Evolutionary conservation across 2,329 filamentous ascomycete species (phyloP).

Genomic region (Lecanicillium sp.): DNA sequence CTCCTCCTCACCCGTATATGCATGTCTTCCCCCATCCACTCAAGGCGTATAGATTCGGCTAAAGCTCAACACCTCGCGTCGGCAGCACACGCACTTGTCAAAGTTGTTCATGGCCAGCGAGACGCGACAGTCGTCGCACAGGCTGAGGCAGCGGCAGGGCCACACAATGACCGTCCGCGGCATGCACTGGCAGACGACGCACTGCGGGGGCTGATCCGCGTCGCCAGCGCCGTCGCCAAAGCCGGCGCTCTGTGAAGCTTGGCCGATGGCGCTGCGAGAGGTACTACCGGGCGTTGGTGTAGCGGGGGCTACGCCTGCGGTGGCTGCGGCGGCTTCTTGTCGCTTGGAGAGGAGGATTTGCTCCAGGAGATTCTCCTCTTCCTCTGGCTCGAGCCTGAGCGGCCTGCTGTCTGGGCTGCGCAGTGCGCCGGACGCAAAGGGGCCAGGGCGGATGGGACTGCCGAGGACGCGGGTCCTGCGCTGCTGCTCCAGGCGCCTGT

Average conservation of each 20-base stretch:
- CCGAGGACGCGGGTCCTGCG: slow-evolving; percentile 59
- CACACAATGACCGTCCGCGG: slow-evolving; percentile 86
- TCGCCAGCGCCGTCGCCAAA: slow-evolving; percentile 45
- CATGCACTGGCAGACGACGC: slow-evolving; percentile 86
- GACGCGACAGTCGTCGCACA: slow-evolving; percentile 92
- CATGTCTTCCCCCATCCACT: too few species aligned
- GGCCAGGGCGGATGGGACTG: slow-evolving; percentile 17
- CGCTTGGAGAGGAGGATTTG: slow-evolving; percentile 50
- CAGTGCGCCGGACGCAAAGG: slow-evolving; percentile 12
- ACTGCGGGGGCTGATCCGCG: slow-evolving; percentile 49
- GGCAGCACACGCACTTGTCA: slow-evolving; percentile 90
- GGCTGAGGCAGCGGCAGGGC: slow-evolving; percentile 89
- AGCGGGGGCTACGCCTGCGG: slow-evolving; percentile 5
- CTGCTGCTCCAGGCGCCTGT: slow-evolving; percentile 57
- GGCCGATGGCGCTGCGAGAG: slow-evolving; percentile 7
- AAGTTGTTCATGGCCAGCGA: slow-evolving; percentile 96
- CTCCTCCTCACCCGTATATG: background rate
- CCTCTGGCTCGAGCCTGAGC: slow-evolving; percentile 42
- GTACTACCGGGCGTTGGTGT: slow-evolving; percentile 2
- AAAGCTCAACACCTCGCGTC: slow-evolving; percentile 81
- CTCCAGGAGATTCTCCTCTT: slow-evolving; percentile 54
- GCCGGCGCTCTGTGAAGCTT: slow-evolving; percentile 26
- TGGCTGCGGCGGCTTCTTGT: slow-evolving; percentile 10
- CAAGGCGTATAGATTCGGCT: slow-evolving; percentile 83
- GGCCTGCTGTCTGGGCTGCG: slow-evolving; percentile 13